Evolutionary conservation across 1,139 yeast genomes (phyloP).

Genomic region (Taphrina pruni): DNA sequence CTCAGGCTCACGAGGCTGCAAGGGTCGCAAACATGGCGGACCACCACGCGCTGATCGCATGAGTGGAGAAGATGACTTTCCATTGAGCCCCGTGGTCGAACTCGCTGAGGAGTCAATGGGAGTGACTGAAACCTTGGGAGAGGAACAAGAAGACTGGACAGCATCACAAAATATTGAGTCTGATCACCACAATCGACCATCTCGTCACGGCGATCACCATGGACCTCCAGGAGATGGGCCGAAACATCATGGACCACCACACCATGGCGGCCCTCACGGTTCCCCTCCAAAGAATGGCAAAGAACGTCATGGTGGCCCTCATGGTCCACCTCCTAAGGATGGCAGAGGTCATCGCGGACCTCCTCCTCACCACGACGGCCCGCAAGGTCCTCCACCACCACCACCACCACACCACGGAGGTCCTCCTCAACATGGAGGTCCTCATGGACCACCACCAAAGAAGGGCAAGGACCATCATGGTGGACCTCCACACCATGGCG

Average conservation of each 20-base stretch:
- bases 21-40: background rate
- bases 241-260: constrained; percentile 8
- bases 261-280: background rate
- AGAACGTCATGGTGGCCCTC: constrained; percentile 4
- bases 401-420: constrained; percentile 1
- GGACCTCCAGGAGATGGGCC: constrained; percentile 8
- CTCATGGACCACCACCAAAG: constrained; percentile 2
- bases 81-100: background rate
- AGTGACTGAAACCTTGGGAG: background rate
- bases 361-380: background rate
- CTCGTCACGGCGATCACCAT: background rate
- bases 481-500: constrained; percentile 2
- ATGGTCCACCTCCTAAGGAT: constrained; percentile 7
- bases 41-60: background rate
- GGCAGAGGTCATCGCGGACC: constrained; percentile 2
- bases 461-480: constrained; percentile 13
- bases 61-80: background rate
- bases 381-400: background rate
- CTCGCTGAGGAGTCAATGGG: background rate
- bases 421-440: background rate
- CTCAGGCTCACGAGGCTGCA: background rate
- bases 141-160: background rate
- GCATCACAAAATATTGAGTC: background rate
- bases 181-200: background rate
- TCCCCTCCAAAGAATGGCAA: constrained; percentile 19